Evolutionary conservation across 352 stramenopile species (phyloP), one percentile per base, ranked within the genome.

Genomic region (Phytopythium aichiense): DNA sequence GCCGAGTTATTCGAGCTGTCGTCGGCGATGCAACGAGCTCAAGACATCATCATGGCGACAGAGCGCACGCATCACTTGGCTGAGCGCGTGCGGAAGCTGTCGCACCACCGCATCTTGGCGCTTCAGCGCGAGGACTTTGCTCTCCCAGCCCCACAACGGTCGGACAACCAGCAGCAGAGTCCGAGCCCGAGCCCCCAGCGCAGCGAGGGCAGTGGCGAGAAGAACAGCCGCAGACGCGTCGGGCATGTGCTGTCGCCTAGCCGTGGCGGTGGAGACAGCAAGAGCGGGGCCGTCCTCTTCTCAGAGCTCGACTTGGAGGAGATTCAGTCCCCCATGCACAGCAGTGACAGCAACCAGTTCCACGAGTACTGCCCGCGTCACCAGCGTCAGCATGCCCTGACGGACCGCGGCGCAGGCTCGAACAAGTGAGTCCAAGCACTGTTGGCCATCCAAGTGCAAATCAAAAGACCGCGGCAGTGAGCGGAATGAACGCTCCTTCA

Each of bases 41-140:
- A 81, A 30, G 74, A 77, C 40, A 87, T 94, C 52, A 89, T 94
- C 59, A 66, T 79, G 38, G 71, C 72, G 18, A 73, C 85, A 8
- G 75, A 85, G 50, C 81, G 79, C 60, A 81, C 84, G 6, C 84
- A 92, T 56, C 73, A 74, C 23, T 66, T 95, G 46, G 86, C 83
- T 4, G 76, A 93, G 65, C 79, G 92, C 61, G 76, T 82, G 22
- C 81, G 84, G 53, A 85, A 83, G 62, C 67, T 89, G 4, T 88
- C 81, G 43, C 78, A 88, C 62, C 73, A 82, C 56, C 84, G 84
- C 51, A 71, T 91, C 28, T 54, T 83, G 31, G 81, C 79, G 2
- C 60, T 92, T 28, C 84, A 89, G 58, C 77, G 76, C n/a, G 84
- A 90, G 43, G 63, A 92, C 46, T 57, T 81, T 30, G 73, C 65